A percentile compares a stretch with the other conserved stretches of the same genome.
phyloP scores from a whole-genome alignment of 495 filamentous ascomycete species.

The Letharia columbiana region DNA sequence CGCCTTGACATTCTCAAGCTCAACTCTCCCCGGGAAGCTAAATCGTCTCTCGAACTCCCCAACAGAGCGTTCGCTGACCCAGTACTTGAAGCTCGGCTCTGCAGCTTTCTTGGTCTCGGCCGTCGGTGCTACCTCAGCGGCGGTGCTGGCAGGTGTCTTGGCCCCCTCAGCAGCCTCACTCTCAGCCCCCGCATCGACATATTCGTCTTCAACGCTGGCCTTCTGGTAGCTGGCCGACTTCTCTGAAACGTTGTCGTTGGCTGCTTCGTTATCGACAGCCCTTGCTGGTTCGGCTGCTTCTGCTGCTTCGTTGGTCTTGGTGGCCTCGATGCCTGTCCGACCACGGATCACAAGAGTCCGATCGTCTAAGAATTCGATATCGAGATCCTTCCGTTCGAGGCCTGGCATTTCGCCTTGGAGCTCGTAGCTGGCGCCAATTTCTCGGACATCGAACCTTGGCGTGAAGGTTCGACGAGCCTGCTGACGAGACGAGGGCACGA shows the following conservation, averaged over 20 bases:
- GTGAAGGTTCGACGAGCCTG: slow-evolving; percentile 40
- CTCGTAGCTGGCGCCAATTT: slow-evolving; percentile 58
- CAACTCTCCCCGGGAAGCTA: slow-evolving; percentile 62
- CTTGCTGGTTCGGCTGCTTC: slow-evolving; percentile 29
- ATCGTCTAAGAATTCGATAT: slow-evolving; percentile 76
- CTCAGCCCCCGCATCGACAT: slow-evolving; percentile 32
- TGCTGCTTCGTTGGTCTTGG: slow-evolving; percentile 25
- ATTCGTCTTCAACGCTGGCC: slow-evolving; percentile 59
- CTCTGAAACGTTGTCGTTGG: slow-evolving; percentile 31
- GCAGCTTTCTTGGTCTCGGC: slow-evolving; percentile 5
- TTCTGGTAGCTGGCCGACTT: slow-evolving; percentile 33
- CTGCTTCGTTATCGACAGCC: slow-evolving; percentile 15
- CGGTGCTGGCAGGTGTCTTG: slow-evolving; percentile 26
- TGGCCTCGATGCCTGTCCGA: slow-evolving; percentile 48
- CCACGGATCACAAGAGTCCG: slow-evolving; percentile 70
- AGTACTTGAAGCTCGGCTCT: slow-evolving; percentile 53
- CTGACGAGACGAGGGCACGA: slow-evolving; percentile 11
- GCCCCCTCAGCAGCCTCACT: slow-evolving; percentile 25
- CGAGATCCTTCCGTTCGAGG: slow-evolving; percentile 63
- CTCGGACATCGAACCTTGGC: slow-evolving; percentile 75
- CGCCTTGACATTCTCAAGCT: slow-evolving; percentile 71
- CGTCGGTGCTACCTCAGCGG: slow-evolving; percentile 14
- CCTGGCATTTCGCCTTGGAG: slow-evolving; percentile 87
- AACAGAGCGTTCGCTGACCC: slow-evolving; percentile 69
- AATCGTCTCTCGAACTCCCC: slow-evolving; percentile 77